These are phyloP conservation scores for Pilobolus umbonatus DNA, from an alignment of 192 early-diverging fungal species.

Conservation along the genomic window DNA sequence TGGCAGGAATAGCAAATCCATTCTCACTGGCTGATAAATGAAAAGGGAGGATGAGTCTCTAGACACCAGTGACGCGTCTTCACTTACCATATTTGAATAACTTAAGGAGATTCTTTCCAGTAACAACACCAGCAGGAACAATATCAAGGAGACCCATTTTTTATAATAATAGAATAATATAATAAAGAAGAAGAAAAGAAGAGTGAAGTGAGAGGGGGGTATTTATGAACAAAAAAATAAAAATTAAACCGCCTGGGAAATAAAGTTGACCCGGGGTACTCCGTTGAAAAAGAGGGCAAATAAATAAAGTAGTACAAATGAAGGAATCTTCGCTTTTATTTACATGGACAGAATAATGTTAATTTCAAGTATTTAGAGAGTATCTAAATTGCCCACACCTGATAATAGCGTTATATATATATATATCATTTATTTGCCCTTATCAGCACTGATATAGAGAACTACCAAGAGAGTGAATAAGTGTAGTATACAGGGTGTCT, in stretches of 20 bases:
- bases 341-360: conserved; percentile 26
- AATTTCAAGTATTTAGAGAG: conserved; percentile 7
- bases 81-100: conserved; percentile 57
- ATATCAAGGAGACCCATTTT: conserved; percentile 79
- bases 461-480: conserved; percentile 32
- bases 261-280: background rate
- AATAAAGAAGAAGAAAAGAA: background rate
- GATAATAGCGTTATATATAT: conserved; percentile 16
- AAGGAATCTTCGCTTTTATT: conserved; percentile 28
- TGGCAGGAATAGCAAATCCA: conserved; percentile 90
- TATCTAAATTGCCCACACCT: conserved; percentile 24
- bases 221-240: background rate
- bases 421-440: conserved; percentile 15
- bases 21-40: conserved; percentile 53
- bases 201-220: no score
- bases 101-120: conserved; percentile 89
- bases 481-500: background rate
- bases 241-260: background rate
- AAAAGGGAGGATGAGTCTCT: background rate
- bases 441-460: conserved; percentile 57
- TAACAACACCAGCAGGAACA: conserved; percentile 88
- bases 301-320: background rate
- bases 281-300: background rate
- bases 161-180: background rate
- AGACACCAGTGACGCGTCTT: background rate